phyloP scores from a whole-genome alignment of 2,329 filamentous ascomycete genomes.

The Aspergillus quadrilineatus region DNA sequence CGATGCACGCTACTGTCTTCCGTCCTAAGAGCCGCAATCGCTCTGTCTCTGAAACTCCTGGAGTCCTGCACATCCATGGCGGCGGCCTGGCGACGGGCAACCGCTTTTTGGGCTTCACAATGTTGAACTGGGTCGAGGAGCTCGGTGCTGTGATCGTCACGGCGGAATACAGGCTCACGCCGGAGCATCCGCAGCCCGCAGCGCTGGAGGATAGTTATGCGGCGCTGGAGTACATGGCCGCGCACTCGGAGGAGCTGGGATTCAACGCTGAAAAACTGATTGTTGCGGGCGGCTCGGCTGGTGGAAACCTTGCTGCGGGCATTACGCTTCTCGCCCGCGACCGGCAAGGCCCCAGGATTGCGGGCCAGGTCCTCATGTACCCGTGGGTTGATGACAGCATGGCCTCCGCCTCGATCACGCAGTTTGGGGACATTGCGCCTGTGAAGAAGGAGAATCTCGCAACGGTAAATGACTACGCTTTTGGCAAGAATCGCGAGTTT shows the following conservation, averaged over 20 bases:
- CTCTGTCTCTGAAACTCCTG: constrained; percentile 38
- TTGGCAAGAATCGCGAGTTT: constrained; percentile 24
- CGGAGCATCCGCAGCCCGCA: constrained; percentile 63
- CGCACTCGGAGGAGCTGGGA: constrained; percentile 56
- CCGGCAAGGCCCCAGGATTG: constrained; percentile 10
- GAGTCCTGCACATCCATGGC: constrained; percentile 54
- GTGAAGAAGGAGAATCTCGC: not conserved
- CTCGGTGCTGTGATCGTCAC: constrained; percentile 60
- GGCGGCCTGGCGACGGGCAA: constrained; percentile 1
- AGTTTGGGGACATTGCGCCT: constrained; percentile 13
- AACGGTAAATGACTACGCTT: constrained; percentile 1
- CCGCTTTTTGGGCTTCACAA: not conserved
- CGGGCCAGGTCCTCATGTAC: constrained; percentile 19
- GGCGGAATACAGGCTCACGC: constrained; percentile 68
- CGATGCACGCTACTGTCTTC: constrained; percentile 13
- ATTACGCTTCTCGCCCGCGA: constrained; percentile 21
- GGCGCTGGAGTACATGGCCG: constrained; percentile 60
- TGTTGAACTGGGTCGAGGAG: constrained; percentile 37
- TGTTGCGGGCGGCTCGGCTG: constrained; percentile 64
- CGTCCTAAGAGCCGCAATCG: constrained; percentile 7
- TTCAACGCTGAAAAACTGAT: constrained; percentile 59
- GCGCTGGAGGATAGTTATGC: constrained; percentile 66
- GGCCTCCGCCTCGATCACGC: constrained; percentile 5
- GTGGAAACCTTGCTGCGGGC: constrained; percentile 47
- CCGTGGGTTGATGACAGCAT: constrained; percentile 22